Evolutionary conservation across 148 eudicot species (phyloP), one percentile per base, ranked within the genome.

Genomic region (Nepenthes mirabilis): DNA sequence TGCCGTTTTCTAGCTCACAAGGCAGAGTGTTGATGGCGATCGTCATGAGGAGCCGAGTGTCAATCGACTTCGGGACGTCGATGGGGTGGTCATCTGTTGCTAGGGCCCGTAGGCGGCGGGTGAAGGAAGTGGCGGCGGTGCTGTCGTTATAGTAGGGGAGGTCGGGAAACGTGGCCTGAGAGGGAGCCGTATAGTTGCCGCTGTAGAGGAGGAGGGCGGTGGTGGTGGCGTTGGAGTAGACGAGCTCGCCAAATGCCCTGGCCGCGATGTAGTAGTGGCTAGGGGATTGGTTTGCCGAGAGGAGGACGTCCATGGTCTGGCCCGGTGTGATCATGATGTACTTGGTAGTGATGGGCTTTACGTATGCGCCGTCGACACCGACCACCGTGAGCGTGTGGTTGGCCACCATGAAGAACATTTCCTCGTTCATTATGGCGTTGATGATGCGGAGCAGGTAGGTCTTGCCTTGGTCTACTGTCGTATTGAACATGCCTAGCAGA

Each of bases 271-370:
- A 69, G 61, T 74, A 65, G 55, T 57, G 13, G 43, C 56, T 11
- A 1, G 67, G 70, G 5, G 35, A n/a, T 47, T 74, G 65, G 59
- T 65, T 52, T 36, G 77, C 70, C 0, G 60, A 61, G 10, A 69
- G 32, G 11, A 74, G 57, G 6, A 69, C 43, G 47, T 74, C 77
- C 64, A 73, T 55, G 50, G 73, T 68, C 55, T 73, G 77, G 32
- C 77, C 72, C 1, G 72, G 69, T 36, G 69, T 64, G 58, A 73
- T 73, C 68, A 68, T 47, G 47, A 68, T 68, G 58, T 58, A 68
- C 23, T 35, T 43, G 2, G 77, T 68, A 3, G 12, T 36, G 33
- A 68, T 37, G 36, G 77, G 77, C 34, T 73, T 73, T 35, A 60
- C 43, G 48, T 68, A 68, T 37, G 65, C 68, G 0, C 37, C 73